These are phyloP conservation scores for Fusarium haematococcum DNA, from an alignment of 2,329 filamentous ascomycete genomes.

Conservation along the genomic window DNA sequence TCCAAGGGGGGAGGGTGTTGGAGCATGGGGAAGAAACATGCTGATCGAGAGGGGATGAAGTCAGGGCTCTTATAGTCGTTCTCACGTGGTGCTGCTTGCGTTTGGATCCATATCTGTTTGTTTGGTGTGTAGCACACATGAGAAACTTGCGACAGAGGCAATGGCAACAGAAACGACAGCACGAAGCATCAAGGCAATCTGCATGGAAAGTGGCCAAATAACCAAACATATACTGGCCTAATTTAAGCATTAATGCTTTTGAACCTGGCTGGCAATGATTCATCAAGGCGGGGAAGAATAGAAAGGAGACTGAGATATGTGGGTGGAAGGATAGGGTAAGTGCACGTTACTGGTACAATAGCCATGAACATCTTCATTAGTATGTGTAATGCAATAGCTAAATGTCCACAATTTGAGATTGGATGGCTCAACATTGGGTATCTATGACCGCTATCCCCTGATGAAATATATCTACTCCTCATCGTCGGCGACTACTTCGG, in stretches of 20 bases:
- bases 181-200: neutral
- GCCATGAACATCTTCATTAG: neutral
- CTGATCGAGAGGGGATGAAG: neutral
- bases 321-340: neutral
- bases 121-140: neutral
- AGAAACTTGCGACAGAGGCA: neutral
- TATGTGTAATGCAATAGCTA: neutral
- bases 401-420: neutral
- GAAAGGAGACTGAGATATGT: neutral
- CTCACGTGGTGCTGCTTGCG: neutral
- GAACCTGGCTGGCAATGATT: neutral
- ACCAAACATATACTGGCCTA: neutral
- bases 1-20: neutral
- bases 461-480: slow-evolving; percentile 23
- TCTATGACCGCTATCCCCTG: slow-evolving; percentile 23
- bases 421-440: slow-evolving; percentile 30
- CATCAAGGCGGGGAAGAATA: neutral
- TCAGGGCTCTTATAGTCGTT: neutral
- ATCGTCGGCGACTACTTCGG: slow-evolving; percentile 13
- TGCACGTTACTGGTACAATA: neutral
- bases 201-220: neutral
- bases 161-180: neutral
- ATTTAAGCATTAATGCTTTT: neutral
- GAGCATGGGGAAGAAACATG: neutral
- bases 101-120: neutral